Evolutionary conservation across 768 basidiomycete species (phyloP).

Genomic region (Suillus americanus): DNA sequence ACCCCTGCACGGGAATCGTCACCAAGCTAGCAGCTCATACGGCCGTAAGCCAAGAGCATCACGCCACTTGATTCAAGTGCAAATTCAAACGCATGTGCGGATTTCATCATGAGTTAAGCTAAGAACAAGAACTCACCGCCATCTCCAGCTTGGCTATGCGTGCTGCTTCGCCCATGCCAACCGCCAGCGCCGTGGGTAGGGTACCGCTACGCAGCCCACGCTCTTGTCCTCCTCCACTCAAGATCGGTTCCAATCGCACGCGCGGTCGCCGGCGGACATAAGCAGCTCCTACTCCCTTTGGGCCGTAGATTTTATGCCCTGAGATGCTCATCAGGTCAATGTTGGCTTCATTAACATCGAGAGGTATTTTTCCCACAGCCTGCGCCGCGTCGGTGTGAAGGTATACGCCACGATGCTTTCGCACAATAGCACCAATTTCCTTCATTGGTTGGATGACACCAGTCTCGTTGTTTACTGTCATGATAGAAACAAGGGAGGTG

Average conservation of each 20-base stretch:
- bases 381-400: conserved; percentile 99
- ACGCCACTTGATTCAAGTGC: conserved; percentile 47
- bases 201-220: conserved; percentile 95
- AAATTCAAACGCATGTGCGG: conserved; percentile 35
- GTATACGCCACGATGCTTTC: conserved; percentile 86
- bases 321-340: conserved; percentile 96
- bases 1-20: conserved; percentile 89
- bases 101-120: conserved; percentile 42
- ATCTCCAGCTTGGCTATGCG: conserved; percentile 91
- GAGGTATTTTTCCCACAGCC: conserved; percentile 85
- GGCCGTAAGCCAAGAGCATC: conserved; percentile 13
- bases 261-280: conserved; percentile 92
- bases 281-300: conserved; percentile 92
- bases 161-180: conserved; percentile 94
- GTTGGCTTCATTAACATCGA: conserved; percentile 95
- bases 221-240: conserved; percentile 97
- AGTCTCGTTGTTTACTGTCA: conserved; percentile 99
- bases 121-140: conserved; percentile 60
- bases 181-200: conserved; percentile 80
- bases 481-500: conserved; percentile 92
- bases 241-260: conserved; percentile 90
- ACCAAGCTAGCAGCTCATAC: conserved; percentile 48
- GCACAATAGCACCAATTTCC: conserved; percentile 86
- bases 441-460: conserved; percentile 97
- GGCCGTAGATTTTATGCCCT: conserved; percentile 97